These are phyloP conservation scores for Neotropicomus parvogracilis DNA, from an alignment of 1,284 basidiomycete species.

Conservation along the genomic window DNA sequence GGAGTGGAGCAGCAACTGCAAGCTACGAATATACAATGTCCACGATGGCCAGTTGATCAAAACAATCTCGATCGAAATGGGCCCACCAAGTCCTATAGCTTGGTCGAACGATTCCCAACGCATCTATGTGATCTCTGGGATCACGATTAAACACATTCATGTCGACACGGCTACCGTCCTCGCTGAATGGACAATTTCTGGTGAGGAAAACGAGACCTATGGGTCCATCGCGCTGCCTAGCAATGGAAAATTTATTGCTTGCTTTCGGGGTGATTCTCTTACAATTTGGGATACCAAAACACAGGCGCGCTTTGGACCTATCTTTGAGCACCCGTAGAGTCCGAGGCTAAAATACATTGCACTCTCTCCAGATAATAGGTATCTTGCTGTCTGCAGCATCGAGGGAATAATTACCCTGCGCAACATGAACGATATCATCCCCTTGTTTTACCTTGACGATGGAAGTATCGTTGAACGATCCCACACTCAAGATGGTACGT, in stretches of 20 bases:
- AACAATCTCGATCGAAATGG: neutral
- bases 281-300: neutral
- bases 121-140: neutral
- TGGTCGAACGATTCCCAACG: neutral
- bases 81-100: neutral
- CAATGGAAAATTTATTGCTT: neutral
- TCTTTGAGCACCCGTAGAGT: neutral
- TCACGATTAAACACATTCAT: neutral
- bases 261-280: neutral
- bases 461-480: neutral
- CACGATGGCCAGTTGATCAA: neutral
- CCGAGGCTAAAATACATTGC: neutral
- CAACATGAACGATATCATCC: neutral
- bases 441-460: neutral
- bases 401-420: neutral
- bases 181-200: neutral
- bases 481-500: no score
- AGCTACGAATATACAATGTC: neutral
- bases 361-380: neutral
- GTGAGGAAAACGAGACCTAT: neutral
- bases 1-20: neutral
- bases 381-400: neutral
- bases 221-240: neutral
- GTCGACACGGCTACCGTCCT: neutral
- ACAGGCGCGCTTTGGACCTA: neutral